These are phyloP conservation scores for Bipolaris cookei DNA, from an alignment of 2,329 filamentous ascomycete species.

Conservation along the genomic window DNA sequence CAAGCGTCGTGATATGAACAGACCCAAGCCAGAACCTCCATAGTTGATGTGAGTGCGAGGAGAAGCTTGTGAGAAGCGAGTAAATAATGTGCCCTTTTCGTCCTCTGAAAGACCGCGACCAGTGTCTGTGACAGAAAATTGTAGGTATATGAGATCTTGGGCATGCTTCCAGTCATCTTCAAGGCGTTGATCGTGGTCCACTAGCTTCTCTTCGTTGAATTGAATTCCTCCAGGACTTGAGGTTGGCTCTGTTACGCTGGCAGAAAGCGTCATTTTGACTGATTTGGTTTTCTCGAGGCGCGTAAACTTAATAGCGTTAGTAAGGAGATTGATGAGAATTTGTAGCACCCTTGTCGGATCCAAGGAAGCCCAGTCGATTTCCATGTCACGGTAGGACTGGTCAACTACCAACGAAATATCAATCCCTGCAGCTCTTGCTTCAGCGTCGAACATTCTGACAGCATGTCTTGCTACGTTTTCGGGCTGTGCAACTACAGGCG, in stretches of 20 bases:
- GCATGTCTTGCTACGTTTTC: slow-evolving; percentile 42
- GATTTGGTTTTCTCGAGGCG: slow-evolving; percentile 35
- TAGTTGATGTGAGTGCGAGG: slow-evolving; percentile 48
- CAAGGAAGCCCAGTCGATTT: slow-evolving; percentile 49
- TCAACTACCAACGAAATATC: slow-evolving; percentile 40
- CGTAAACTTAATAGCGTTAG: slow-evolving; percentile 56
- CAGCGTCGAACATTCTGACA: slow-evolving; percentile 49
- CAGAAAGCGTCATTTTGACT: slow-evolving; percentile 49
- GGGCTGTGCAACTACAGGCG: slow-evolving; percentile 48
- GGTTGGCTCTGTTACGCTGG: slow-evolving; percentile 36
- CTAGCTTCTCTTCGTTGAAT: slow-evolving; percentile 35
- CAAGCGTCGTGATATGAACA: slow-evolving; percentile 43
- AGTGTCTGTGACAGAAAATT: slow-evolving; percentile 48
- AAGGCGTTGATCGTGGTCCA: slow-evolving; percentile 28
- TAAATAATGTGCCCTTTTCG: slow-evolving; percentile 43
- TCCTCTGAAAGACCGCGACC: slow-evolving; percentile 49
- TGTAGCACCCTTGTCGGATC: slow-evolving; percentile 52
- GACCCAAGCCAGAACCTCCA: slow-evolving; percentile 47
- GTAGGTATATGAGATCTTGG: slow-evolving; percentile 38
- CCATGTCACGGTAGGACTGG: slow-evolving; percentile 46
- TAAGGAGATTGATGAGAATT: slow-evolving; percentile 49
- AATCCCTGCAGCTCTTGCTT: slow-evolving; percentile 42
- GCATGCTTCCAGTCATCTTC: slow-evolving; percentile 45
- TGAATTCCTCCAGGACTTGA: slow-evolving; percentile 40
- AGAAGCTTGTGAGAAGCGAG: slow-evolving; percentile 42